Conservation (phyloP, 805 yeast species). For the Candida maesae region DNA sequence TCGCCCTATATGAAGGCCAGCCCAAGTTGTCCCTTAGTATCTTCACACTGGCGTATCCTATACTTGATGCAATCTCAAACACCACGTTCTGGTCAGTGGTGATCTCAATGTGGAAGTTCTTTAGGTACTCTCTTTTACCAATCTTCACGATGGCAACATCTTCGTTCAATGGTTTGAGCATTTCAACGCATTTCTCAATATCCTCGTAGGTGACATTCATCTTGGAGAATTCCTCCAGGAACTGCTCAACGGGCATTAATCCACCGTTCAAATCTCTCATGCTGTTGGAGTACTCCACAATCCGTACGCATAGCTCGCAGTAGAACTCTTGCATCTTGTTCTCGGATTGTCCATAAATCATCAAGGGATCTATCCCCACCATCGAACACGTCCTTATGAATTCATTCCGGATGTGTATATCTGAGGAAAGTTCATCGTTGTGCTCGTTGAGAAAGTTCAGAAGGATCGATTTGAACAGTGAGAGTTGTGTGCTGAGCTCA, state of each 20-base stretch:
- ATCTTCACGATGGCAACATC: conserved; percentile 65
- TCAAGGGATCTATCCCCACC: conserved; percentile 81
- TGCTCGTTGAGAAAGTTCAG: conserved; percentile 73
- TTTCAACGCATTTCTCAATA: conserved; percentile 49
- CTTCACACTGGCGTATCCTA: conserved; percentile 68
- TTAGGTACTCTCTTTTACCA: conserved; percentile 44
- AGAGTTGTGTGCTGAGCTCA: conserved; percentile 65
- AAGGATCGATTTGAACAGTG: conserved; percentile 73
- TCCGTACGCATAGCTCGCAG: conserved; percentile 64
- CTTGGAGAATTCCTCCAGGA: conserved; percentile 34
- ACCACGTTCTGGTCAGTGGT: conserved; percentile 67
- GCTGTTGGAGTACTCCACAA: conserved; percentile 71
- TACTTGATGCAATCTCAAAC: conserved; percentile 68
- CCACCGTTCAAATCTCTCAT: conserved; percentile 82
- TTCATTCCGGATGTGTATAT: conserved; percentile 62
- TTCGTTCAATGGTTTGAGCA: conserved; percentile 57
- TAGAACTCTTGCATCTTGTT: conserved; percentile 44
- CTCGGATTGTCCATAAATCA: conserved; percentile 31
- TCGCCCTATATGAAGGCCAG: conserved; percentile 67
- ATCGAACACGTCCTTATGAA: conserved; percentile 73
- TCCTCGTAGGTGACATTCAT: conserved; percentile 42
- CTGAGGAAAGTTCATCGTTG: conserved; percentile 58
- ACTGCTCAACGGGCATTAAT: conserved; percentile 56
- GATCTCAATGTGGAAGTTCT: conserved; percentile 60
- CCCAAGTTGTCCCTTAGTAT: conserved; percentile 67